phyloP scores from a whole-genome alignment of 2,329 filamentous ascomycete species.

The Aspergillus transmontanensis region DNA sequence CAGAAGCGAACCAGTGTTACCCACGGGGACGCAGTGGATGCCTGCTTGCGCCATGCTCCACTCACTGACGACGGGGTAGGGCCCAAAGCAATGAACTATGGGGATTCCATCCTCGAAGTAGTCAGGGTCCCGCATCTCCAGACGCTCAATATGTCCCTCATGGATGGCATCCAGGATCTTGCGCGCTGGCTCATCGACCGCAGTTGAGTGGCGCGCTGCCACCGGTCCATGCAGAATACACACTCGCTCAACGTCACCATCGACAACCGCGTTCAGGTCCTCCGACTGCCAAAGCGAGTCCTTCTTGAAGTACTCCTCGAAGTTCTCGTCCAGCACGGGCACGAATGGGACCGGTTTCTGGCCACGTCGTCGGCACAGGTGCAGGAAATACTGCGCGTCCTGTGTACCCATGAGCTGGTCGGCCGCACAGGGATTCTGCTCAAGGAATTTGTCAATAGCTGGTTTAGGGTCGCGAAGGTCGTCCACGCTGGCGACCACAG shows the following conservation, averaged over 20 bases:
- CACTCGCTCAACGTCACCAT: slow-evolving; percentile 90
- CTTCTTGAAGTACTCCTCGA: slow-evolving; percentile 99
- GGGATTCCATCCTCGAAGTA: slow-evolving; percentile 85
- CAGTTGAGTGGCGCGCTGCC: slow-evolving; percentile 84
- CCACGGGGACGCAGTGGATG: neutral
- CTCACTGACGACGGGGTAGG: neutral
- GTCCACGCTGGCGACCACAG: slow-evolving; percentile 87
- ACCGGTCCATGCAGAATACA: slow-evolving; percentile 98
- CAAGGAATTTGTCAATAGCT: slow-evolving; percentile 75
- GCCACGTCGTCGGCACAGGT: slow-evolving; percentile 84
- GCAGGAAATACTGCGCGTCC: slow-evolving; percentile 94
- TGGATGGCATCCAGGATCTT: slow-evolving; percentile 92
- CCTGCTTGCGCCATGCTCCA: slow-evolving; percentile 76
- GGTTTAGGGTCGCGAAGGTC: slow-evolving; percentile 83
- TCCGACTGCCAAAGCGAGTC: slow-evolving; percentile 99
- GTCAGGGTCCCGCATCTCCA: slow-evolving; percentile 55
- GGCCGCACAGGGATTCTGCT: slow-evolving; percentile 82
- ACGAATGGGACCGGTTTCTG: slow-evolving; percentile 98
- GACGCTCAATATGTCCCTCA: slow-evolving; percentile 76
- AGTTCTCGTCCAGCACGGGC: slow-evolving; percentile 89
- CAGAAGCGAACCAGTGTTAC: neutral
- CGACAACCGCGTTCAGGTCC: slow-evolving; percentile 92
- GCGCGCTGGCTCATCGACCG: slow-evolving; percentile 90
- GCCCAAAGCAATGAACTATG: slow-evolving; percentile 85
- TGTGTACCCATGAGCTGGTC: slow-evolving; percentile 95